Percentiles rank a stretch among this genome's conserved stretches.
These are phyloP conservation scores for Solanum hybrid DNA, from an alignment of 305 asterid species.

Conservation along the genomic window DNA sequence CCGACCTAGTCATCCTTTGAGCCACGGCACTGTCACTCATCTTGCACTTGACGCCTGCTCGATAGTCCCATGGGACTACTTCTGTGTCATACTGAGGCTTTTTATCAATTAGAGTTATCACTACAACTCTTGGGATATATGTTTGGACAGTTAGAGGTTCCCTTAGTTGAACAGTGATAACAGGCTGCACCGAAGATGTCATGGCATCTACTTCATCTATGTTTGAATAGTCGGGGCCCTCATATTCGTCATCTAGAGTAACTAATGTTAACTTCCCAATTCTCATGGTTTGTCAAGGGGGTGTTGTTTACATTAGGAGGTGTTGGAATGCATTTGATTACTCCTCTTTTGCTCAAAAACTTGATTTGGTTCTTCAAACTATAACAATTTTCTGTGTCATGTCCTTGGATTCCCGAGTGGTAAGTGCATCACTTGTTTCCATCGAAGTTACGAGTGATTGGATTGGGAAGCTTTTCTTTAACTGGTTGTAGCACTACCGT, in stretches of 20 bases:
- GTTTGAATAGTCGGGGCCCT: neutral
- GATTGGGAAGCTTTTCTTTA: neutral
- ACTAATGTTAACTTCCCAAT: neutral
- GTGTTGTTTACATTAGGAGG: neutral
- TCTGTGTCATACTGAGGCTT: neutral
- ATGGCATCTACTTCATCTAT: neutral
- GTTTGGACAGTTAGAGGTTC: neutral
- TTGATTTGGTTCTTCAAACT: neutral
- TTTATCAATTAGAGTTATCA: neutral
- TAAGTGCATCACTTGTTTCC: neutral
- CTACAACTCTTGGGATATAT: neutral
- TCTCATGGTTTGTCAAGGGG: neutral
- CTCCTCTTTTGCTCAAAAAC: neutral
- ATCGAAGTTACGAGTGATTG: neutral
- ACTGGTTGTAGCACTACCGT: neutral
- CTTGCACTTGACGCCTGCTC: neutral
- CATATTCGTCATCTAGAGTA: neutral
- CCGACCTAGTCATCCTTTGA: neutral
- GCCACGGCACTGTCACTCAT: neutral
- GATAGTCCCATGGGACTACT: neutral
- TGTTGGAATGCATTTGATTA: neutral
- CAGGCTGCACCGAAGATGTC: neutral
- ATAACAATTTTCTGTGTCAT: neutral
- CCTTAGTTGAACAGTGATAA: neutral
- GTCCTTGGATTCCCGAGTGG: neutral